A percentile compares a stretch with the other conserved stretches of the same genome.
These are phyloP conservation scores for Aegle marmelos DNA, from an alignment of 345 rosid species.

Conservation along the genomic window DNA sequence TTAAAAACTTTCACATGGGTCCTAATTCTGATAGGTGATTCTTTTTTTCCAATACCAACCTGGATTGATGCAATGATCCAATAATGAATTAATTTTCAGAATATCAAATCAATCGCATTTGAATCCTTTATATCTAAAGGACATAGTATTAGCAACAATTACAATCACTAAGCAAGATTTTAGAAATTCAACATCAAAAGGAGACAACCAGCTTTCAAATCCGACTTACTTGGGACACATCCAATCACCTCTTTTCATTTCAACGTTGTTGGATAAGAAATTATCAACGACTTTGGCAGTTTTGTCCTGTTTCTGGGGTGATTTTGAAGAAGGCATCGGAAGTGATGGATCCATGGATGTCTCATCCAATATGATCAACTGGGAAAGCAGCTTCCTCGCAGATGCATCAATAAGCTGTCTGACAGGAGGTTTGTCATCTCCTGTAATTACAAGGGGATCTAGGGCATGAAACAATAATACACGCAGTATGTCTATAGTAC, in stretches of 20 bases:
- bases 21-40: background rate
- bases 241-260: slow-evolving; percentile 77
- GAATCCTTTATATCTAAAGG: background rate
- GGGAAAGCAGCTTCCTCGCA: slow-evolving; percentile 67
- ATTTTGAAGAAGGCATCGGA: slow-evolving; percentile 42
- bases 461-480: slow-evolving; percentile 61
- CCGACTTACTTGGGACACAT: slow-evolving; percentile 76
- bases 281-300: slow-evolving; percentile 17
- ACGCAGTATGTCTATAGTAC: slow-evolving; percentile 85
- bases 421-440: slow-evolving; percentile 49
- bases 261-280: slow-evolving; percentile 34
- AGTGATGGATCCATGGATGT: slow-evolving; percentile 47
- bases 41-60: background rate
- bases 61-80: background rate
- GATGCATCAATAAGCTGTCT: slow-evolving; percentile 51
- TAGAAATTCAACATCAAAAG: background rate
- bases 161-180: background rate
- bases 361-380: slow-evolving; percentile 71
- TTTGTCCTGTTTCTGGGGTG: slow-evolving; percentile 25
- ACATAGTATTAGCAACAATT: background rate
- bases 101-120: background rate
- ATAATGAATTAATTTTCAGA: background rate
- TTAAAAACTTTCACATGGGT: background rate
- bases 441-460: slow-evolving; percentile 60
- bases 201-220: slow-evolving; percentile 2